These are phyloP conservation scores for Thinopyrum obtusiflorum DNA, from an alignment of 202 grass and related monocot species.

Conservation along the genomic window DNA sequence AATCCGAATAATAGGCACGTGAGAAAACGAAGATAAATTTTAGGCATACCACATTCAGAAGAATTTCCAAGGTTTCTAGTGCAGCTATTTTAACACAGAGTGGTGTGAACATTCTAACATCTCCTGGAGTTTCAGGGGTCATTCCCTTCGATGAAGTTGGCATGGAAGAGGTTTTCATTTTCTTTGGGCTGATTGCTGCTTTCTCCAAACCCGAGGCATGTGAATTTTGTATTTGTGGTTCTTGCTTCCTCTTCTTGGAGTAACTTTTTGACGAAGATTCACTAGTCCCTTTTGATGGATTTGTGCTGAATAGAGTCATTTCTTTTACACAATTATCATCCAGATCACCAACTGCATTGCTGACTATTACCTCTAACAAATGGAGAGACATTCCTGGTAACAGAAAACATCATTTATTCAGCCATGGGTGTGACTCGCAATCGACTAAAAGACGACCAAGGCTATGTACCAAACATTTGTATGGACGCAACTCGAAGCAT, in stretches of 20 bases:
- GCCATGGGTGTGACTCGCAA: constrained; percentile 8
- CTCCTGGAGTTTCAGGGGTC: constrained; percentile 26
- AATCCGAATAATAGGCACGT: neutral
- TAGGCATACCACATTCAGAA: constrained; percentile 72
- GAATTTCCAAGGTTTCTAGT: constrained; percentile 71
- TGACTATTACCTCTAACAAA: constrained; percentile 67
- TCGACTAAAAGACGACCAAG: constrained; percentile 20
- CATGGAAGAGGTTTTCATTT: constrained; percentile 51
- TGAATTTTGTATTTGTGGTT: constrained; percentile 40
- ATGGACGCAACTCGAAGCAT: neutral
- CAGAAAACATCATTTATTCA: constrained; percentile 28
- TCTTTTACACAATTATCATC: constrained; percentile 44
- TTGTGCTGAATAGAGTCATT: constrained; percentile 22
- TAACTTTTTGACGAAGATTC: constrained; percentile 50
- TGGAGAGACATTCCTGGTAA: constrained; percentile 74
- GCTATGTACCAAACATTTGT: constrained; percentile 6
- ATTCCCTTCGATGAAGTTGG: constrained; percentile 25
- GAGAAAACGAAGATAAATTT: constrained; percentile 21
- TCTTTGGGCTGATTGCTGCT: constrained; percentile 32
- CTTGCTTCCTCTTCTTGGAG: constrained; percentile 73
- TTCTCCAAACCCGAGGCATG: constrained; percentile 36
- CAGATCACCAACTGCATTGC: constrained; percentile 77
- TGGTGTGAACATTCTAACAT: constrained; percentile 35
- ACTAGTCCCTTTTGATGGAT: constrained; percentile 36
- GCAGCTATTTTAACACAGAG: constrained; percentile 75